phyloP scores from a whole-genome alignment of 257 asterid genomes.

The Rehmannia glutinosa region DNA sequence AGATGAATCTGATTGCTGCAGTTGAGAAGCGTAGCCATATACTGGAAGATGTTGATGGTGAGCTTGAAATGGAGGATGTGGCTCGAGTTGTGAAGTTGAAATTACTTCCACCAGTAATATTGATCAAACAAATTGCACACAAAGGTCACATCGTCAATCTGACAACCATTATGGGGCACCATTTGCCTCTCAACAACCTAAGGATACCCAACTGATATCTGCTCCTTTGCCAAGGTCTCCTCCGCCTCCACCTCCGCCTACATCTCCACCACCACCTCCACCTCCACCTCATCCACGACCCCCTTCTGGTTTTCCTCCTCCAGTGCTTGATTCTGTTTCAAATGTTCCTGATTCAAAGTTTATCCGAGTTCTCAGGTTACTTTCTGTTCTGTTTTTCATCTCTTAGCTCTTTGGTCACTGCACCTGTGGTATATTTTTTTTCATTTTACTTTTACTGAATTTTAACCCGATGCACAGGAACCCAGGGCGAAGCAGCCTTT shows the following conservation, averaged over 20 bases:
- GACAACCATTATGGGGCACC: slow-evolving; percentile 30
- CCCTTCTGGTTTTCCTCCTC: slow-evolving; percentile 29
- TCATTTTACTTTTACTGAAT: slow-evolving; percentile 14
- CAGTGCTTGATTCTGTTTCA: slow-evolving; percentile 34
- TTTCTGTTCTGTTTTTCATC: neutral
- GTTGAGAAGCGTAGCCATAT: slow-evolving; percentile 75
- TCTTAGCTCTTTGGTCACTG: no score
- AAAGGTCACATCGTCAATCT: slow-evolving; percentile 21
- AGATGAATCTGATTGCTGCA: slow-evolving; percentile 18
- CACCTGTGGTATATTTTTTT: neutral
- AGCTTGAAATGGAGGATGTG: slow-evolving; percentile 98
- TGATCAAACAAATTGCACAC: slow-evolving; percentile 26
- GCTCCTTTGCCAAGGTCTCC: slow-evolving; percentile 48
- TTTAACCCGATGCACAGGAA: slow-evolving; percentile 29
- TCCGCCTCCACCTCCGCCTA: slow-evolving; percentile 17
- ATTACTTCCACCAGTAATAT: slow-evolving; percentile 33
- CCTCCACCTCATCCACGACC: slow-evolving; percentile 30
- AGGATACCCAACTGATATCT: slow-evolving; percentile 39
- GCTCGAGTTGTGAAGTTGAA: slow-evolving; percentile 56
- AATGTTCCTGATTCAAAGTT: slow-evolving; percentile 26
- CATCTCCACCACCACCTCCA: slow-evolving; percentile 28
- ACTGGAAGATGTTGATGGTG: slow-evolving; percentile 92
- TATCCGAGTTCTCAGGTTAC: slow-evolving; percentile 48
- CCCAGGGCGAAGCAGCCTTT: slow-evolving; percentile 28
- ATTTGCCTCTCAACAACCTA: slow-evolving; percentile 23